These are phyloP conservation scores for Penicillium fuscoglaucum DNA, from an alignment of 2,329 filamentous ascomycete genomes.

Conservation along the genomic window DNA sequence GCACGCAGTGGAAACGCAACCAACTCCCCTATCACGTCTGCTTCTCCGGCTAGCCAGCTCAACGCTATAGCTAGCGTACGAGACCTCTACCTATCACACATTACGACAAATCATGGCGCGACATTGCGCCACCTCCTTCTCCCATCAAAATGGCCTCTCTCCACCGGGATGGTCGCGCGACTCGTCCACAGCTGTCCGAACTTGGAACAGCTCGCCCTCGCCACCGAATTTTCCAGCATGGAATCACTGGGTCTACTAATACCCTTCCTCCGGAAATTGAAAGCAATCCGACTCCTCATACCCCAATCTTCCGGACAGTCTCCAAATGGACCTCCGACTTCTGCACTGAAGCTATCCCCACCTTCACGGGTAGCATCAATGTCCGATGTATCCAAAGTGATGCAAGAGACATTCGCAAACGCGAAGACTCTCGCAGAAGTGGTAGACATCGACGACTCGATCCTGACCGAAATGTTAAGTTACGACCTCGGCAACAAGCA, in stretches of 20 bases:
- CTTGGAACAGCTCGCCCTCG: constrained; percentile 59
- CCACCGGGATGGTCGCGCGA: constrained; percentile 49
- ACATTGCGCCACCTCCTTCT: constrained; percentile 59
- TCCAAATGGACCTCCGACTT: constrained; percentile 2
- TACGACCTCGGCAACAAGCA: constrained; percentile 35
- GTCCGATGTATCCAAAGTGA: constrained; percentile 3
- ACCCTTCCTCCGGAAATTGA: constrained; percentile 43
- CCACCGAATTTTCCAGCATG: constrained; percentile 45
- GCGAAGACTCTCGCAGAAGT: constrained; percentile 35
- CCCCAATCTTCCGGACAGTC: constrained; percentile 29
- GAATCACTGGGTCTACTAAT: constrained; percentile 41
- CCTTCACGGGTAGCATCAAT: not conserved
- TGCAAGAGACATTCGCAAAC: constrained; percentile 13
- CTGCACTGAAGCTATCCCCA: not conserved
- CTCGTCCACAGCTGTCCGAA: constrained; percentile 57
- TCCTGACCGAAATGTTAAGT: constrained; percentile 34
- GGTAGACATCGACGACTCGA: constrained; percentile 40
- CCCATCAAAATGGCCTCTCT: constrained; percentile 56
- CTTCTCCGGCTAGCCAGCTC: constrained; percentile 26
- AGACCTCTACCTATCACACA: constrained; percentile 52
- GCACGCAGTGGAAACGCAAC: constrained; percentile 19
- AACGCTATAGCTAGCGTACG: constrained; percentile 37
- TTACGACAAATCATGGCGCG: constrained; percentile 53
- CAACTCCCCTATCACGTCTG: constrained; percentile 24
- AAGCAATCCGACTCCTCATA: constrained; percentile 44